These are phyloP conservation scores for Tetrahymena malaccensis DNA, from an alignment of 73 alveolate species.

Conservation along the genomic window DNA sequence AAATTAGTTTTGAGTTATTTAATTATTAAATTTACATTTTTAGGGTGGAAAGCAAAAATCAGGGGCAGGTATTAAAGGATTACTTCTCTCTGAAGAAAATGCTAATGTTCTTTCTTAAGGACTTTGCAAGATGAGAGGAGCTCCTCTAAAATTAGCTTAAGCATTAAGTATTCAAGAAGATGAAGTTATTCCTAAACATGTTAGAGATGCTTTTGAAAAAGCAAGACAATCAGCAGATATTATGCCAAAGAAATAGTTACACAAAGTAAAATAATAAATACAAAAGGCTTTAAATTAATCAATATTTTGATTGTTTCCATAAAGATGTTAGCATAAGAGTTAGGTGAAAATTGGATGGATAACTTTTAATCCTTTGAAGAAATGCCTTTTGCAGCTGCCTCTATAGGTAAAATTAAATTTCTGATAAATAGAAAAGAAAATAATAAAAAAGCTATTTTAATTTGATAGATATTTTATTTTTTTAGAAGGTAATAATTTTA, in stretches of 20 bases:
- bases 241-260: constrained; percentile 63
- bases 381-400: constrained; percentile 80
- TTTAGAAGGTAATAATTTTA: background rate
- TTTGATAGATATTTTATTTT: too few species aligned
- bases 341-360: constrained; percentile 55
- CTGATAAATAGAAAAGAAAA: too few species aligned
- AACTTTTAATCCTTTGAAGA: constrained; percentile 49
- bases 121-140: constrained; percentile 82
- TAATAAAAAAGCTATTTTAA: too few species aligned
- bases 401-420: constrained; percentile 15
- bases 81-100: constrained; percentile 48
- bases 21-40: background rate
- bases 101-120: constrained; percentile 54
- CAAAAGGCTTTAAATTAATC: background rate
- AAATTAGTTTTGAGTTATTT: background rate
- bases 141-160: constrained; percentile 68
- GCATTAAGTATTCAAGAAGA: constrained; percentile 68
- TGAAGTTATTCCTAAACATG: constrained; percentile 54
- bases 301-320: background rate
- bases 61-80: constrained; percentile 32
- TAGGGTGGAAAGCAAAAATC: constrained; percentile 1
- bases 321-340: constrained; percentile 34
- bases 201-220: constrained; percentile 65
- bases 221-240: constrained; percentile 76
- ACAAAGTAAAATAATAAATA: constrained; percentile 24